Conservation (phyloP, 306 rosid species). For the Oxytropis ochrocephala region DNA sequence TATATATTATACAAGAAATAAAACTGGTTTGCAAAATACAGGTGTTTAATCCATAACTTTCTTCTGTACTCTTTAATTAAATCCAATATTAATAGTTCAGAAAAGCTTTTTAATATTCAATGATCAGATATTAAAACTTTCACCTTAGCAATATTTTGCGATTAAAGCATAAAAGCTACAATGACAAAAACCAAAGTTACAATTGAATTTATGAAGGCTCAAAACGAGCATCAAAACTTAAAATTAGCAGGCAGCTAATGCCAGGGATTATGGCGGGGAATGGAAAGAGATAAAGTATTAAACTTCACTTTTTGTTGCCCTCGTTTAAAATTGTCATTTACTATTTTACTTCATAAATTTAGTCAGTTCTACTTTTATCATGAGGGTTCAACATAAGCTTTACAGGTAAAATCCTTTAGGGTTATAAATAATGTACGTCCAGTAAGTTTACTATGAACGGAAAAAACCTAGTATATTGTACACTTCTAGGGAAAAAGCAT, state of each 20-base stretch:
- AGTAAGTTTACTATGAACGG: conserved; percentile 15
- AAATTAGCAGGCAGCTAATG: conserved; percentile 10
- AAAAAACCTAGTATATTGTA: neutral
- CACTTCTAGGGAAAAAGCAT: conserved; percentile 6
- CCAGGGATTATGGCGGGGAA: neutral
- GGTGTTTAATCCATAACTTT: conserved; percentile 5
- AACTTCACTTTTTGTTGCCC: neutral
- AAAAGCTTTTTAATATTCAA: neutral
- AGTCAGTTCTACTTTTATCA: neutral
- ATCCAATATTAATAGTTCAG: neutral
- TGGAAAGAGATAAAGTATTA: neutral
- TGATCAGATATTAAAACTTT: neutral
- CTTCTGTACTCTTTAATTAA: neutral
- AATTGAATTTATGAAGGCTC: neutral
- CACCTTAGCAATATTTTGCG: neutral
- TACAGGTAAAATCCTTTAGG: no score
- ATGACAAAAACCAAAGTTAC: neutral
- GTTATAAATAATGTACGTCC: conserved; percentile 21
- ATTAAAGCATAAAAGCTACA: neutral
- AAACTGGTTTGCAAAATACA: conserved; percentile 16
- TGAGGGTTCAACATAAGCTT: neutral
- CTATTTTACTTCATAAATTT: neutral
- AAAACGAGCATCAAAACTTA: conserved; percentile 12
- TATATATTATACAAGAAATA: conserved; percentile 20
- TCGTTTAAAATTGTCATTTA: neutral